Percentiles rank a stretch among this genome's conserved stretches.
These are phyloP conservation scores for Leccinum fuscescens DNA, from an alignment of 1,284 basidiomycete genomes.

Conservation along the genomic window DNA sequence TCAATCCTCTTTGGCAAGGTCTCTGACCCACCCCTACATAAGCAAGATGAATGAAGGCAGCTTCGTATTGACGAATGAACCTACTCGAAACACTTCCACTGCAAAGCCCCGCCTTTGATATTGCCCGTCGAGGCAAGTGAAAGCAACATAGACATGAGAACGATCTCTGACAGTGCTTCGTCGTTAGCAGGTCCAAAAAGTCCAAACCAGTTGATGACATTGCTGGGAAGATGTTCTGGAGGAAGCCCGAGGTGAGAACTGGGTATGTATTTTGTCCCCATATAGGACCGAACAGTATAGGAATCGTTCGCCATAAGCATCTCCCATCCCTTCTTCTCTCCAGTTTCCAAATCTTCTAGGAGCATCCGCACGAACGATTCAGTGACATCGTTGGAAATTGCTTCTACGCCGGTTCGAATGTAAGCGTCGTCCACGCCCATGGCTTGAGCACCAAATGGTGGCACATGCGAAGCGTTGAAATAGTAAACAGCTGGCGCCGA, in stretches of 20 bases:
- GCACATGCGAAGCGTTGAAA: constrained; percentile 12
- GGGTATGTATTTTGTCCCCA: constrained; percentile 11
- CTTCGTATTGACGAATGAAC: not conserved
- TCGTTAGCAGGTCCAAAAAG: constrained; percentile 5
- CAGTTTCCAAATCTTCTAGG: constrained; percentile 6
- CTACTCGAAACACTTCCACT: constrained; percentile 11
- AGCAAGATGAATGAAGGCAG: not conserved
- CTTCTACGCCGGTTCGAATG: constrained; percentile 9
- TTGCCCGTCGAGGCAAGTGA: not conserved
- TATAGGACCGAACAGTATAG: constrained; percentile 14
- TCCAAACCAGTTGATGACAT: constrained; percentile 24
- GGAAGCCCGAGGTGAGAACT: constrained; percentile 16
- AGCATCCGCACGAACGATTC: not conserved
- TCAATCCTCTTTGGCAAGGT: not conserved
- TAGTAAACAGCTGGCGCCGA: constrained; percentile 11
- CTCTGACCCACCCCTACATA: constrained; percentile 13
- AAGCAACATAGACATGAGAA: not conserved
- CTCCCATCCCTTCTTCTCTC: constrained; percentile 14
- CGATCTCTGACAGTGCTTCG: not conserved
- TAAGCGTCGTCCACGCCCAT: constrained; percentile 2
- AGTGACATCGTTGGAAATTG: constrained; percentile 2
- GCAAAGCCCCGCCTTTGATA: not conserved
- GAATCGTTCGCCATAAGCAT: constrained; percentile 12
- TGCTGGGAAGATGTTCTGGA: constrained; percentile 11
- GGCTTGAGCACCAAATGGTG: not conserved